phyloP scores from a whole-genome alignment of 306 rosid species.

The Arachis stenosperma region DNA sequence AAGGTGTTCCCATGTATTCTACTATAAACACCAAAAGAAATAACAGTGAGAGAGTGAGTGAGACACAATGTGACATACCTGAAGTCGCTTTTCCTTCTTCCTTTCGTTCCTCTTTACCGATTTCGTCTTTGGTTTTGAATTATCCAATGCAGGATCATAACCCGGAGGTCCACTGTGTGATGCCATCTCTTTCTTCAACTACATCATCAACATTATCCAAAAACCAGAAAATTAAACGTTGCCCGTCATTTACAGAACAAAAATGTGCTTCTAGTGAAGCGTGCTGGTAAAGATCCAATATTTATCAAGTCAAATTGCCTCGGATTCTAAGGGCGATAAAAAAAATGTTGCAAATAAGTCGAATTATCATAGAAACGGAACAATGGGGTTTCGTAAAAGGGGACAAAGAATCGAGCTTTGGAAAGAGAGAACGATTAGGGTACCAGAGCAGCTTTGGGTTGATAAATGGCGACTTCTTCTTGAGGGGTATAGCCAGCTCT shows the following conservation, averaged over 20 bases:
- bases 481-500: conserved; percentile 85
- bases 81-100: conserved; percentile 91
- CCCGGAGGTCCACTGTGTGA: conserved; percentile 87
- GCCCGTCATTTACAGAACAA: neutral
- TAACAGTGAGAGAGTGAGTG: no score
- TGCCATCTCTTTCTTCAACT: conserved; percentile 80
- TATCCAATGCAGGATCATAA: conserved; percentile 61
- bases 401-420: neutral
- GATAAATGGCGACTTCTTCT: conserved; percentile 91
- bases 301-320: neutral
- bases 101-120: conserved; percentile 74
- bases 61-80: conserved; percentile 49
- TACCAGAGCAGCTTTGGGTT: conserved; percentile 76
- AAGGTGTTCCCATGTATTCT: neutral
- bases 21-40: neutral
- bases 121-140: conserved; percentile 76
- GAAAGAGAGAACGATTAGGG: neutral
- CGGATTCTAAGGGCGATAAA: neutral
- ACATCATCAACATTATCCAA: conserved; percentile 32
- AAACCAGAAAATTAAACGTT: neutral
- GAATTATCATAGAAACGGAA: conserved; percentile 32
- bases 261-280: neutral
- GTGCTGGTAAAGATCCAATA: neutral
- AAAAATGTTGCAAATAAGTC: neutral
- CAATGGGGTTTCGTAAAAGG: conserved; percentile 3